These are phyloP conservation scores for Penicillium antarcticum DNA, from an alignment of 495 filamentous ascomycete species.

Conservation along the genomic window DNA sequence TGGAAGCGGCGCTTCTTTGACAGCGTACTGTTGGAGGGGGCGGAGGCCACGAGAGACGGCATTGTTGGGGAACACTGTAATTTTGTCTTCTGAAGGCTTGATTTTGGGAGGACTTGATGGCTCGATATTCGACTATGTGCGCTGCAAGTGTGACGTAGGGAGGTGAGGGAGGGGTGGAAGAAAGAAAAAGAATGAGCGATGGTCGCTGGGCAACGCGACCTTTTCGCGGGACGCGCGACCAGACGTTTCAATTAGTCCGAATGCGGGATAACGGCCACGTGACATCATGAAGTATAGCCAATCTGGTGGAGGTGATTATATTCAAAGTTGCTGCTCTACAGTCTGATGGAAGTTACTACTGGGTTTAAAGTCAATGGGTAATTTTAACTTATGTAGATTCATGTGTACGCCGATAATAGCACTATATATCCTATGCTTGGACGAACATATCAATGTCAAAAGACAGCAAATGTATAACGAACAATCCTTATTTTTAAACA, in stretches of 20 bases:
- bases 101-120: not conserved
- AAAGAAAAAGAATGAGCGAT: too few relatives aligned
- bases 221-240: not conserved
- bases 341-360: too few relatives aligned
- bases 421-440: not conserved
- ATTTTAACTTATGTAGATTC: too few relatives aligned
- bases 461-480: not conserved
- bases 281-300: too few relatives aligned
- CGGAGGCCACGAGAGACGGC: conserved; percentile 9
- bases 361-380: too few relatives aligned
- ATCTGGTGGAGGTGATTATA: too few relatives aligned
- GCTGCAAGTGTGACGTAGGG: not conserved
- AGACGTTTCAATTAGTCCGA: too few relatives aligned
- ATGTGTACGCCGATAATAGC: not conserved
- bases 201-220: too few relatives aligned
- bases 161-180: too few relatives aligned
- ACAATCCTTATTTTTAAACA: conserved; percentile 2
- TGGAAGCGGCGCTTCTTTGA: conserved; percentile 48
- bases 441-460: not conserved
- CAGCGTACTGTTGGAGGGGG: conserved; percentile 17
- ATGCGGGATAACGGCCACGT: too few relatives aligned
- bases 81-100: not conserved
- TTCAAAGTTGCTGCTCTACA: too few relatives aligned
- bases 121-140: too few relatives aligned
- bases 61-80: conserved; percentile 13